Conservation (phyloP, 2,329 filamentous ascomycete species). For the Calonectria pauciramosa region DNA sequence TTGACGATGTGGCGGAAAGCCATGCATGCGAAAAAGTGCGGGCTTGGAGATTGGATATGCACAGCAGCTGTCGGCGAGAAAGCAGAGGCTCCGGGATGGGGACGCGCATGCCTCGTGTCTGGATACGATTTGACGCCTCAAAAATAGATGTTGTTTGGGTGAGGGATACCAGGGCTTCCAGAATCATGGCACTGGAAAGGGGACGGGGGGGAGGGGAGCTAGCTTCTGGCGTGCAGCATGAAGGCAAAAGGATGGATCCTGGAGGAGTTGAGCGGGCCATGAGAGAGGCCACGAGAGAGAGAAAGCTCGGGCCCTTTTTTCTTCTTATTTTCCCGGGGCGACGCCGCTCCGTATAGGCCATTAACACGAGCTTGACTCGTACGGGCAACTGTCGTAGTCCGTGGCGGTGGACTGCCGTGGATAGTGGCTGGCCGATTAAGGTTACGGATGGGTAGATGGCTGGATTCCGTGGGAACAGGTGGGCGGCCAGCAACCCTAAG, state of each 20-base stretch:
- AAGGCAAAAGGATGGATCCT: conserved; percentile 2
- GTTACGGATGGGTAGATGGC: not conserved
- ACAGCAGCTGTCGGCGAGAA: not conserved
- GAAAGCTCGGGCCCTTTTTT: not conserved
- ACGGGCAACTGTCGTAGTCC: not conserved
- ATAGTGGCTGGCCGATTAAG: not conserved
- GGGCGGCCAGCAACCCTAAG: not conserved
- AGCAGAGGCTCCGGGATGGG: not conserved
- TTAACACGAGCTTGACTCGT: conserved; percentile 1
- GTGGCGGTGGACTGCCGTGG: not conserved
- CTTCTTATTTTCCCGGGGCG: not conserved
- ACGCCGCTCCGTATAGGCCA: not conserved
- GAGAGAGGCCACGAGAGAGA: not conserved
- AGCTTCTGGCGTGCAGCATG: not conserved
- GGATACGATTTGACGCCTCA: conserved; percentile 13
- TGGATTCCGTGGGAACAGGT: not conserved
- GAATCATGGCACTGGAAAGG: not conserved
- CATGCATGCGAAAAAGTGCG: conserved; percentile 3
- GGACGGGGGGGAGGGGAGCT: not conserved
- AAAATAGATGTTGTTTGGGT: not conserved
- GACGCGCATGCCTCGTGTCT: not conserved
- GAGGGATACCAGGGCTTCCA: not conserved
- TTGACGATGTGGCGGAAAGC: conserved; percentile 17
- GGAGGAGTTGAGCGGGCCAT: not conserved
- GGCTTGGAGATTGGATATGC: conserved; percentile 9